phyloP scores from a whole-genome alignment of 2,329 filamentous ascomycete species.

The Bisporella sp. region DNA sequence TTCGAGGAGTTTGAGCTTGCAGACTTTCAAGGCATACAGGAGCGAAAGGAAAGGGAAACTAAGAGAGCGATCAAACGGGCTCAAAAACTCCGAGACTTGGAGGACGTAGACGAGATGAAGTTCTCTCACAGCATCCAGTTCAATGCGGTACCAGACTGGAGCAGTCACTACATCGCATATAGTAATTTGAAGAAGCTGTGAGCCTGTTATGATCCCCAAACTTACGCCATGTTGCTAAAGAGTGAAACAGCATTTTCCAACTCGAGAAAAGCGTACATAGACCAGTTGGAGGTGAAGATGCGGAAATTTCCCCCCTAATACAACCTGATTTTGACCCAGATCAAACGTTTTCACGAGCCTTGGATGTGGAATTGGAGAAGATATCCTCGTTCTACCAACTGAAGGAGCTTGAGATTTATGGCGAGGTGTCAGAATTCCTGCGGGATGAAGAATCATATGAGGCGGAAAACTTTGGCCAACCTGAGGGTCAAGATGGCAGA shows the following conservation, averaged over 20 bases:
- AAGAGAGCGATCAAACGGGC: constrained; percentile 35
- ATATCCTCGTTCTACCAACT: constrained; percentile 83
- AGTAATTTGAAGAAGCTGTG: constrained; percentile 98
- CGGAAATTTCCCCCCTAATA: constrained; percentile 82
- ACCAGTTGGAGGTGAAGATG: constrained; percentile 51
- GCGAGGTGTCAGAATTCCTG: constrained; percentile 72
- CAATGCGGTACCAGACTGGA: constrained; percentile 99
- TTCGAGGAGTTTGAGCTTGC: constrained; percentile 24
- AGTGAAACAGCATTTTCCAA: constrained; percentile 68
- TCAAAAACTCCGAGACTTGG: constrained; percentile 63
- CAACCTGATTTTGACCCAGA: constrained; percentile 63
- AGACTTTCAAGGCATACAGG: constrained; percentile 19
- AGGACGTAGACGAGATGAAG: constrained; percentile 87
- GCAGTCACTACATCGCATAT: constrained; percentile 94
- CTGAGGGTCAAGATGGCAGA: constrained; percentile 29
- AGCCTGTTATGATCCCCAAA: constrained; percentile 29
- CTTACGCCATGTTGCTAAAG: constrained; percentile 4
- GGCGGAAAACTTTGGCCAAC: constrained; percentile 26
- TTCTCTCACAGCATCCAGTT: constrained; percentile 99
- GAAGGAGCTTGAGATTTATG: constrained; percentile 82
- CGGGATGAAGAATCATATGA: constrained; percentile 64
- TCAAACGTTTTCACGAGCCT: constrained; percentile 68
- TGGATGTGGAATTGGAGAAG: constrained; percentile 90
- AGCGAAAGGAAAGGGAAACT: constrained; percentile 4
- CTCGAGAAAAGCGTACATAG: constrained; percentile 81